phyloP scores from a whole-genome alignment of 805 yeast species.

The Ogataea methanolica region DNA sequence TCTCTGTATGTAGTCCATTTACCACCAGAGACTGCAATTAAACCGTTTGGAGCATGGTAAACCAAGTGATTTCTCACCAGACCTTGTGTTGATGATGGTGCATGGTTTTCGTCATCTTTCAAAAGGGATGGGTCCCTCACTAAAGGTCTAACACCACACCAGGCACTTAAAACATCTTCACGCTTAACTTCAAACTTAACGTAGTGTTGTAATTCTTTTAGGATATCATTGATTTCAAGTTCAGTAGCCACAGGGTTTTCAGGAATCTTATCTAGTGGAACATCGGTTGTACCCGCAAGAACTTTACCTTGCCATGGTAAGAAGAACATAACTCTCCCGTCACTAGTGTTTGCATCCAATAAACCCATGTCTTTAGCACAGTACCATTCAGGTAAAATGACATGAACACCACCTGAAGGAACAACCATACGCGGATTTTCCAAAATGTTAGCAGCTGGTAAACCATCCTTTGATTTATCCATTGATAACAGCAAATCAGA shows the following conservation, averaged over 20 bases:
- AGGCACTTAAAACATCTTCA: constrained; percentile 88
- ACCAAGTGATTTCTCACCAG: constrained; percentile 87
- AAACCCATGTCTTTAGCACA: constrained; percentile 85
- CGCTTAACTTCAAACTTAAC: constrained; percentile 83
- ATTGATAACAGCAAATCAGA: constrained; percentile 80
- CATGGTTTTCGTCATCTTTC: constrained; percentile 14
- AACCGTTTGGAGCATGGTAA: constrained; percentile 60
- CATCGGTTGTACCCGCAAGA: constrained; percentile 94
- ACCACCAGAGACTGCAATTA: constrained; percentile 91
- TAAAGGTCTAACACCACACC: constrained; percentile 96
- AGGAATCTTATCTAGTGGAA: constrained; percentile 68
- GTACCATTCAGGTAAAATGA: constrained; percentile 87
- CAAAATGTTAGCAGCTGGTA: constrained; percentile 37
- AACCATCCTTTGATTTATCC: constrained; percentile 69
- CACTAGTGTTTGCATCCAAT: constrained; percentile 86
- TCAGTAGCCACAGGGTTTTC: constrained; percentile 81
- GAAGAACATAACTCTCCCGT: constrained; percentile 95
- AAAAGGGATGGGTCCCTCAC: constrained; percentile 70
- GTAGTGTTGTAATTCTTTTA: constrained; percentile 84
- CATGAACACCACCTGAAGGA: constrained; percentile 92
- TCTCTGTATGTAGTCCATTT: constrained; percentile 98
- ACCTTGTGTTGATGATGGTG: constrained; percentile 65
- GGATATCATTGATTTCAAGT: constrained; percentile 81
- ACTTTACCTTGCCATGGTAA: constrained; percentile 98
- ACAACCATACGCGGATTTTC: constrained; percentile 73